Base-by-base conservation (phyloP, 768 basidiomycete genomes). In the Pholiota microspora region DNA sequence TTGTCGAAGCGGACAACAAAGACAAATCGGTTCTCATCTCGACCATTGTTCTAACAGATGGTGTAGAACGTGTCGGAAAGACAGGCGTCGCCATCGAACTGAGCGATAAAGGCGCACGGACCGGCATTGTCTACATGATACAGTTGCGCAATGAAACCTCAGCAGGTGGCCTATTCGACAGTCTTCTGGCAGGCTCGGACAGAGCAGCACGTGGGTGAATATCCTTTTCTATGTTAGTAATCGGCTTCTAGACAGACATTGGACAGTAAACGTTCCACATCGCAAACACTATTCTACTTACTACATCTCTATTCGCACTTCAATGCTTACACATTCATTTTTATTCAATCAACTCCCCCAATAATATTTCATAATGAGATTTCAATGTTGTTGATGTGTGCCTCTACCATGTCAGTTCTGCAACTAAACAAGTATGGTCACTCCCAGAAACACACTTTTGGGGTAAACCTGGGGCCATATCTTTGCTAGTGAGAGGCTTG, bases 41-140 rank as follows among this genome's bases (percentile, higher is more conserved):
- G 36, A 98, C 97, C 5, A 97, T 98, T 58, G 92, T 99, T 27
- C 76, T 98, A 49, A 92, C 88, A 4, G 95, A 98, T 68, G 97
- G 95, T 7, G 96, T 98, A 24, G 97, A 99, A 72, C 80, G 96
- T 44, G 96, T 99, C n/a, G 97, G 92, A 18, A 98, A 96, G 74
- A 98, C 96, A 2, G 97, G 97, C 12, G 88, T 99, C 35, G 97
- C 97, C 42, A 88, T 99, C 58, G 96, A 98, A 71, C 73, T 99
- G 49, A 94, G 92, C 69, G 92, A 95, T 74, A 79, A 85, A 53
- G 97, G 97, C n/a, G 70, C 82, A 46, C 82, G 96, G 56, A 95
- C 95, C 12, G 97, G 96, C 23, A 85, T 98, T 66, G 77, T 98
- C 53, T 97, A 99, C 71, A 97, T 99, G 97, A 86, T 98, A 51